Conservation (phyloP, 179 eudicot species). For the Camellia oleifera region DNA sequence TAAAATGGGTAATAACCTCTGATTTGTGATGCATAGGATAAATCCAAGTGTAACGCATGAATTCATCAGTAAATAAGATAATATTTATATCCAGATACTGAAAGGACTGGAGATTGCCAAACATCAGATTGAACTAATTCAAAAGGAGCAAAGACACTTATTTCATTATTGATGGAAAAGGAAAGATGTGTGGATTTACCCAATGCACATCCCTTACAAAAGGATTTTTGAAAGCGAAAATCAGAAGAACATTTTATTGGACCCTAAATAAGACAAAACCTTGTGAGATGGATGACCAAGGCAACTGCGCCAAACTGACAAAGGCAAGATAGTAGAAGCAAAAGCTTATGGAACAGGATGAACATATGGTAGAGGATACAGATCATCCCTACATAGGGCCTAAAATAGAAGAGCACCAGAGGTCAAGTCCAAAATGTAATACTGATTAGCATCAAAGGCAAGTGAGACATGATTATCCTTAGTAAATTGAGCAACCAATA, state of each 20-base stretch:
- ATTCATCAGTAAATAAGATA: not conserved
- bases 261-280: not conserved
- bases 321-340: too few relatives aligned
- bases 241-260: not conserved
- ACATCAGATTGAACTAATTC: not conserved
- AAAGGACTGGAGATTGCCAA: not conserved
- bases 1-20: not conserved
- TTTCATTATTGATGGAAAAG: not conserved
- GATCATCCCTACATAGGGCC: too few relatives aligned
- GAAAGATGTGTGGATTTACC: constrained; percentile 5
- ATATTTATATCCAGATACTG: not conserved
- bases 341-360: too few relatives aligned
- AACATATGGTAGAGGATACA: too few relatives aligned
- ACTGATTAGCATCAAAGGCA: too few relatives aligned
- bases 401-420: too few relatives aligned
- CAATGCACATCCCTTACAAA: constrained; percentile 1
- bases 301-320: not conserved
- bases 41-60: not conserved
- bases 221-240: not conserved
- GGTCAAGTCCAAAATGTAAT: too few relatives aligned
- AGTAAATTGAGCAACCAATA: too few relatives aligned
- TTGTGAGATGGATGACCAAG: not conserved
- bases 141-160: not conserved
- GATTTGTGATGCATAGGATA: constrained; percentile 1
- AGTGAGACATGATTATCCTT: too few relatives aligned